Evolutionary conservation across 1,284 basidiomycete species (phyloP).

Genomic region (Earliella scabrosa): DNA sequence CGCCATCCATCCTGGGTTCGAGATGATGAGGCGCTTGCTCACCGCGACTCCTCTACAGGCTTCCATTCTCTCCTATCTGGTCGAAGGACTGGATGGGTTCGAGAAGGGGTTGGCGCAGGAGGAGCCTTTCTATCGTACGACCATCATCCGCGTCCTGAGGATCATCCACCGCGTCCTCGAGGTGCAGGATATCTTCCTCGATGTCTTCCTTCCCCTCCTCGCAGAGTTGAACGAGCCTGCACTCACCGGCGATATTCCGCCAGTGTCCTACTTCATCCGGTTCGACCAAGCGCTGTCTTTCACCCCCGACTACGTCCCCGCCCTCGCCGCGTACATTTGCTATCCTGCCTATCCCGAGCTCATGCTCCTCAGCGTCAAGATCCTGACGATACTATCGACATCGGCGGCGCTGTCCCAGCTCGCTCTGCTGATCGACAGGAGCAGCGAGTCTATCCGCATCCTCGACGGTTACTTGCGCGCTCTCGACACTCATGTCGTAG

Average conservation of each 20-base stretch:
- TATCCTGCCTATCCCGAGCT: constrained; percentile 77
- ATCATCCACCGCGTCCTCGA: constrained; percentile 85
- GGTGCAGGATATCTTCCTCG: constrained; percentile 88
- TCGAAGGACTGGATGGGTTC: constrained; percentile 77
- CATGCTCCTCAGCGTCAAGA: constrained; percentile 80
- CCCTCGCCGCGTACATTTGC: constrained; percentile 83
- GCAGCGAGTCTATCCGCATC: constrained; percentile 87
- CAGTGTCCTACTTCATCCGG: constrained; percentile 71
- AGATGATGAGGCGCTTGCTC: constrained; percentile 82
- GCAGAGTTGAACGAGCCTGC: constrained; percentile 64
- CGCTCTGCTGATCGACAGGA: constrained; percentile 82
- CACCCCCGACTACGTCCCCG: constrained; percentile 76
- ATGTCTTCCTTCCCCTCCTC: constrained; percentile 84
- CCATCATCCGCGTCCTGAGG: constrained; percentile 81
- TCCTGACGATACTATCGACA: constrained; percentile 71
- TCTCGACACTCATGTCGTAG: constrained; percentile 64
- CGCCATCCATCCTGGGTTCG: constrained; percentile 86
- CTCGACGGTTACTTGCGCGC: constrained; percentile 78
- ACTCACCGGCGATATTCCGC: constrained; percentile 55
- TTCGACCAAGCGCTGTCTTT: constrained; percentile 87
- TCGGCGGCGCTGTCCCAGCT: constrained; percentile 69
- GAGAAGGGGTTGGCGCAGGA: constrained; percentile 72
- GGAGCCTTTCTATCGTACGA: constrained; percentile 73
- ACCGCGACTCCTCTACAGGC: constrained; percentile 73
- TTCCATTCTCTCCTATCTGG: constrained; percentile 77